Evolutionary conservation across 768 basidiomycete genomes (phyloP), one percentile per base, ranked within the genome.

Genomic region (Suillus variegatus): DNA sequence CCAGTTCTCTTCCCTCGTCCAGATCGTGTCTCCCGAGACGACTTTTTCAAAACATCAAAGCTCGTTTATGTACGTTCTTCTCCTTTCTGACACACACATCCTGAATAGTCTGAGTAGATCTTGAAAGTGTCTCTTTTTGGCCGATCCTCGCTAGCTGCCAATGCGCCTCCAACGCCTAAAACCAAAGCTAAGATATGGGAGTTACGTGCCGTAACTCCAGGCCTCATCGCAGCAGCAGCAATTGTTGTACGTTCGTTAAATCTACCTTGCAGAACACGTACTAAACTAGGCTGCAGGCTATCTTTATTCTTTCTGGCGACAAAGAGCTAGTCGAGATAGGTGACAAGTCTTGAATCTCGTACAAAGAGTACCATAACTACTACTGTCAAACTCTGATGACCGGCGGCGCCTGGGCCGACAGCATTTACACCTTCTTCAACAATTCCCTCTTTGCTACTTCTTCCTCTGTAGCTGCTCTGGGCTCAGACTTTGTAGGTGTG

Each of bases 321-420:
- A 38, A 51, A 16, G 41, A 41, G 18, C 57, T 64, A 18, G 36
- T 22, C 3, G 18, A 64, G 16, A 44, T 20, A 16, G 55, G 63
- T 6, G n/a, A 58, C 5, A 56, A 58, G 16, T 22, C 63, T 7
- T 10, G 14, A 43, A 64, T 60, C 56, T 6, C 32, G 7, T 64
- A 64, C 52, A n/a, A 44, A 6, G 55, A 58, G 36, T 64, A 44
- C 14, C 55, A 64, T 16, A 58, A 56, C 55, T 64, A 58, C 6
- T 58, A 64, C 9, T 7, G 12, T 41, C 62, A 51, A 51, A 8
- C 25, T 4, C 25, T 51, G 49, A 25, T 25, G 22, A 51, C 49
- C 13, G 25, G 49, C 2, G 49, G 49, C 7, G 2, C 62, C 46
- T 35, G 44, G 44, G 62, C 62, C 18, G 28, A n/a, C 13, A 36